These are phyloP conservation scores for Baudoinia panamericana DNA, from an alignment of 495 filamentous ascomycete species.

Conservation along the genomic window DNA sequence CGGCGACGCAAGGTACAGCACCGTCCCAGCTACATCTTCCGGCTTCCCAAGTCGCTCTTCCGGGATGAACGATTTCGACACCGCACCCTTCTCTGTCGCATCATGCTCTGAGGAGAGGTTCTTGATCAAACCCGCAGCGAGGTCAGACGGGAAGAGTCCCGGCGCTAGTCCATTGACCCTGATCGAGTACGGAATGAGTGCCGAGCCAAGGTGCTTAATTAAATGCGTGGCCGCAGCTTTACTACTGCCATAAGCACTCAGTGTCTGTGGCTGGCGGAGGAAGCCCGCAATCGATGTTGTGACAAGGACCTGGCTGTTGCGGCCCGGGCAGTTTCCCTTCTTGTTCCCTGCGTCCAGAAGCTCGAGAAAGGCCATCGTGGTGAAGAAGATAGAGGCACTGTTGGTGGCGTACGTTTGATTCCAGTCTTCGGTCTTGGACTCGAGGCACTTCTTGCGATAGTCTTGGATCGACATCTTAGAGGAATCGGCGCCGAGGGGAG, in stretches of 20 bases:
- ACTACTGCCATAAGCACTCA: constrained; percentile 23
- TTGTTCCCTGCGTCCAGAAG: constrained; percentile 35
- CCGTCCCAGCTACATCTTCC: constrained; percentile 29
- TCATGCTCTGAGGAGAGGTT: no score
- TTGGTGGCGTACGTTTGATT: constrained; percentile 28
- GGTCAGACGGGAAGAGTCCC: constrained; percentile 25
- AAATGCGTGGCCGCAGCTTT: constrained; percentile 30
- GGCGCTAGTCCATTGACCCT: constrained; percentile 21
- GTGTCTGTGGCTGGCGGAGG: constrained; percentile 15
- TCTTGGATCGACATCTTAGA: constrained; percentile 12
- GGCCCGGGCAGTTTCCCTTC: constrained; percentile 19
- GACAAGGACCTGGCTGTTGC: constrained; percentile 31
- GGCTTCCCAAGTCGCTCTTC: constrained; percentile 24
- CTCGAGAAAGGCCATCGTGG: constrained; percentile 33
- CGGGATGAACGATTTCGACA: constrained; percentile 24
- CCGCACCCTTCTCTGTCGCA: constrained; percentile 16
- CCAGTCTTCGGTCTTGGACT: constrained; percentile 17
- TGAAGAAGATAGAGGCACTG: constrained; percentile 28
- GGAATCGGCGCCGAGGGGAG: constrained; percentile 6
- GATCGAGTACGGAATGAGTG: constrained; percentile 28
- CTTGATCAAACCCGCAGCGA: constrained; percentile 20
- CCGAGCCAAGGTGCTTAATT: constrained; percentile 25
- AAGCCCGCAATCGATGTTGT: constrained; percentile 26
- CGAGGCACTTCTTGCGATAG: constrained; percentile 14
- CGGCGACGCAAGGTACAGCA: constrained; percentile 27